phyloP scores from a whole-genome alignment of 2,329 filamentous ascomycete genomes.

The Calycina marina region DNA sequence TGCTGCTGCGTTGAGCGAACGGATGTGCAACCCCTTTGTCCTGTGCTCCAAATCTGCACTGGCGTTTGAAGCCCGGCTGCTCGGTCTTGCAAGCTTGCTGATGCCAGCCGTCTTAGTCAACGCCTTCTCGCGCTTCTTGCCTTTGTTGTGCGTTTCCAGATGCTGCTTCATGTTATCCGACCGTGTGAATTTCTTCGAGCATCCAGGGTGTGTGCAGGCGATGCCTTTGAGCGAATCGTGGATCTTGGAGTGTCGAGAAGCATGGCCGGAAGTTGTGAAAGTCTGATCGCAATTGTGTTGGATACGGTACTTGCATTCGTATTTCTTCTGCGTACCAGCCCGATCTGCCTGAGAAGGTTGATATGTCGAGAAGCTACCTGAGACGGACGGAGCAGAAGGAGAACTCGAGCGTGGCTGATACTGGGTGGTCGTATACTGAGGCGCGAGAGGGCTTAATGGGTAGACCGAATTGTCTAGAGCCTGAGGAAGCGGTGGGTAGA shows the following conservation, averaged over 20 bases:
- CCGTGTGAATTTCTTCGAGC: constrained; percentile 67
- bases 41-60: too few species aligned
- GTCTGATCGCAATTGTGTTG: constrained; percentile 60
- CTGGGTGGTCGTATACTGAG: not conserved
- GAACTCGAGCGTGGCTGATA: constrained; percentile 2
- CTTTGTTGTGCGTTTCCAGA: constrained; percentile 59
- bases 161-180: constrained; percentile 85
- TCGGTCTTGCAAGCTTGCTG: not conserved
- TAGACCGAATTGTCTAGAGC: not conserved
- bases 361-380: too few species aligned
- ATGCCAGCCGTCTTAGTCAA: not conserved
- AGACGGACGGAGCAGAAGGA: too few species aligned
- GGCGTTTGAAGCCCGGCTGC: not conserved
- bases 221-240: constrained; percentile 72
- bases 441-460: too few species aligned
- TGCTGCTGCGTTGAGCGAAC: too few species aligned
- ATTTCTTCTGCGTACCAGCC: too few species aligned
- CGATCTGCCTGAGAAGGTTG: too few species aligned
- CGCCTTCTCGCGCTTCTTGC: constrained; percentile 9
- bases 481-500: not conserved
- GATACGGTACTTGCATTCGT: constrained; percentile 60
- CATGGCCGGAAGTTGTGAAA: constrained; percentile 73
- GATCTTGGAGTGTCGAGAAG: constrained; percentile 74
- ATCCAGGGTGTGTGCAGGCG: constrained; percentile 50
- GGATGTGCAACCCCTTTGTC: too few species aligned